Percentiles rank a stretch among this genome's conserved stretches.
Evolutionary conservation across 164 flowering plant genomes (phyloP).

Genomic region (Magnolia kwangsiensis): DNA sequence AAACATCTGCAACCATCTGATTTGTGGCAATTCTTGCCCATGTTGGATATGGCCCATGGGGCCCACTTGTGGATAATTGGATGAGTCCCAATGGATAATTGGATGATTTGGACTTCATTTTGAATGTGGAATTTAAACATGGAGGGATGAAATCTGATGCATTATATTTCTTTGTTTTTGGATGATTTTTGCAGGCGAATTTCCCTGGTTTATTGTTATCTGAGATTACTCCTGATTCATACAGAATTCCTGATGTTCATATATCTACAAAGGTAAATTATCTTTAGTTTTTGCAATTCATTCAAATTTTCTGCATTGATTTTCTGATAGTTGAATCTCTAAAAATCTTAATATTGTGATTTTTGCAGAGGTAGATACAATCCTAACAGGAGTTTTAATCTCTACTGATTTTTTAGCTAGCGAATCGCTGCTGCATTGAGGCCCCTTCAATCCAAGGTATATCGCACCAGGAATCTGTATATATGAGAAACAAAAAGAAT

Average conservation of each 20-base stretch:
- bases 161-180: neutral
- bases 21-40: no score
- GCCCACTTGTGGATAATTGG: no score
- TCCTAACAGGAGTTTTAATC: neutral
- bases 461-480: neutral
- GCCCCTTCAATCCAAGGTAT: neutral
- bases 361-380: neutral
- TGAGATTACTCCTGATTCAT: constrained; percentile 6
- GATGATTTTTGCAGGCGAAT: constrained; percentile 31
- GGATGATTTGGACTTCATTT: neutral
- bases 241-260: constrained; percentile 6
- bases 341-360: neutral
- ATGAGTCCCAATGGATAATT: no score
- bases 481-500: neutral
- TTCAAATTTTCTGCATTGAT: neutral
- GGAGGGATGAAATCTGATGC: neutral
- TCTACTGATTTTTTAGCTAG: neutral
- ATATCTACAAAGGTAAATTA: neutral
- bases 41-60: no score
- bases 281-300: neutral
- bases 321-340: neutral
- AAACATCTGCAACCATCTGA: no score
- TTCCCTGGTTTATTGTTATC: constrained; percentile 26
- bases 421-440: neutral
- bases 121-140: neutral